Evolutionary conservation across 306 rosid genomes (phyloP).

Genomic region (Ziziphus jujuba): DNA sequence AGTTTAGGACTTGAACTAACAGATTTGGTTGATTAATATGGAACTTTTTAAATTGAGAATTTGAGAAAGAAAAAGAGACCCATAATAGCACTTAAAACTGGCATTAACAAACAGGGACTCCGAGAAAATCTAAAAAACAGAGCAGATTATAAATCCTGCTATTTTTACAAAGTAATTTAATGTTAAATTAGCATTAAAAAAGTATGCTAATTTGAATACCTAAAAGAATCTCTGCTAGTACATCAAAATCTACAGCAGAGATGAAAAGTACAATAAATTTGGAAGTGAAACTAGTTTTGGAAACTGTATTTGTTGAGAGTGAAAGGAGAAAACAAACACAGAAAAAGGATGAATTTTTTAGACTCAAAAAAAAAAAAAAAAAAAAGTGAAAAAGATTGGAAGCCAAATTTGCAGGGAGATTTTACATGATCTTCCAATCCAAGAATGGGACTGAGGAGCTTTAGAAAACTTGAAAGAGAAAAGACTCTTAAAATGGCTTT

Average conservation of each 20-base stretch:
- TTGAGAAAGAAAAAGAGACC: not conserved
- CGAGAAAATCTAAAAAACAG: not conserved
- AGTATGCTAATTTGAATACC: not conserved
- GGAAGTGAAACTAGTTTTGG: too few relatives aligned
- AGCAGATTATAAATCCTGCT: not conserved
- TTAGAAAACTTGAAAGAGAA: conserved; percentile 12
- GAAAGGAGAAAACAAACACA: too few relatives aligned
- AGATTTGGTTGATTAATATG: not conserved
- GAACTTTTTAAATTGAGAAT: not conserved
- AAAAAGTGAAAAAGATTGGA: not conserved
- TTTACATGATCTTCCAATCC: not conserved
- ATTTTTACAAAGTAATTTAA: not conserved
- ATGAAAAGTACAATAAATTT: too few relatives aligned
- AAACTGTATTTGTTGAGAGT: too few relatives aligned
- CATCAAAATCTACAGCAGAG: not conserved
- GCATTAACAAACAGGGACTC: conserved; percentile 13
- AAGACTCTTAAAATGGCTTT: not conserved
- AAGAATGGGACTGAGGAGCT: not conserved
- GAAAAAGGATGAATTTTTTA: too few relatives aligned
- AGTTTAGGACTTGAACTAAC: not conserved
- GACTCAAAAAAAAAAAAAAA: not conserved
- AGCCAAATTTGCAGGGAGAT: conserved; percentile 2
- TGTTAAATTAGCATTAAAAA: conserved; percentile 16
- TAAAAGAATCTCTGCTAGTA: conserved; percentile 12
- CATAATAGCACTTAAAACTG: conserved; percentile 30